Evolutionary conservation across 768 basidiomycete species (phyloP), one percentile per base, ranked within the genome.

Genomic region (Cystofilobasidium bisporidii): DNA sequence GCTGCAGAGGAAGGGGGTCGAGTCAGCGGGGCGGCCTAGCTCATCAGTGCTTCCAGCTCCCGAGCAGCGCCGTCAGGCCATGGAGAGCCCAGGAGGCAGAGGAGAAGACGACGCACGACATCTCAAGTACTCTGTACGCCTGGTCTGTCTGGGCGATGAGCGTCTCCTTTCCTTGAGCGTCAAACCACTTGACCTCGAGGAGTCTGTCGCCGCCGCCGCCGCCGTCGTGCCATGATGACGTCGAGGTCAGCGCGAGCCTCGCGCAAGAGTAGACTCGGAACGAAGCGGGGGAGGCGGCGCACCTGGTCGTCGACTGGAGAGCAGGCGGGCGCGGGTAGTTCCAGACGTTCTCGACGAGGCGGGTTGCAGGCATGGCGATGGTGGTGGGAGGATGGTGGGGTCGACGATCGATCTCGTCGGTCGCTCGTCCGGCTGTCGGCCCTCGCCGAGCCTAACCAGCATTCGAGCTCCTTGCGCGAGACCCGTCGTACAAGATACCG

Each of bases 321-420:
- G 73, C 71, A 12, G 75, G 75, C 3, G 76, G 76, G n/a, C 76
- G 71, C 17, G 76, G 76, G 56, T 77, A 77, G 26, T 67, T 65
- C 75, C 75, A 76, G 11, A 76, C 76, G 62, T 76, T 74, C 64
- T 77, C 76, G 20, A 63, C 47, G 1, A 63, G 59, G 33, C 67
- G 43, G n/a, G 47, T 17, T 6, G 41, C 10, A 43, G 43, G 20
- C 4, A 8, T 15, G 36, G 36, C 36, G 36, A 43, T 8, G 3
- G 43, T 43, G 43, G 20, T 43, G 43, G 43, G 4, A 43, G 20
- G 36, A 36, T 5, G 12, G 36, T 12, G 36, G 12, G 36, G 36
- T 36, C 36, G n/a, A n/a, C n/a, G n/a, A n/a, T n/a, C n/a, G n/a
- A n/a, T n/a, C n/a, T n/a, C n/a, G n/a, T n/a, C n/a, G n/a, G n/a